Evolutionary conservation across 1,284 basidiomycete genomes (phyloP).

Genomic region (Cryptococcus depauperatus): DNA sequence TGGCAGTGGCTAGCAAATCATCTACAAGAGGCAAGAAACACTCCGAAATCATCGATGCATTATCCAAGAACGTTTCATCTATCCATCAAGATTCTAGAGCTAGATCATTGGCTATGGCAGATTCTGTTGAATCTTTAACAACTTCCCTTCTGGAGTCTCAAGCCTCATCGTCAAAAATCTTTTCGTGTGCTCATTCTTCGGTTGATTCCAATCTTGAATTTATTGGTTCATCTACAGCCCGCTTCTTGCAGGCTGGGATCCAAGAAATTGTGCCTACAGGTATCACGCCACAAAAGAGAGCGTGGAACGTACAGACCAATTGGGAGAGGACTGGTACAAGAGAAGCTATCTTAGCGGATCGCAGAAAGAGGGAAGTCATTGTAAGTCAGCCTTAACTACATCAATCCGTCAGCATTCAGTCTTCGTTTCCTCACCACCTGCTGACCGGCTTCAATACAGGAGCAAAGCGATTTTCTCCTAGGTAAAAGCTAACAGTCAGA

Average conservation of each 20-base stretch:
- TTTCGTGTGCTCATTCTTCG: slow-evolving; percentile 12
- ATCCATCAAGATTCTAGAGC: slow-evolving; percentile 14
- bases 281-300: slow-evolving; percentile 45
- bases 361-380: slow-evolving; percentile 8
- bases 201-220: slow-evolving; percentile 21
- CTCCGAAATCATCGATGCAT: slow-evolving; percentile 4
- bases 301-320: slow-evolving; percentile 32
- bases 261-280: slow-evolving; percentile 46
- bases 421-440: too few species aligned
- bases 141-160: slow-evolving; percentile 24
- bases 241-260: slow-evolving; percentile 35
- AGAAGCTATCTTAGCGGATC: slow-evolving; percentile 28
- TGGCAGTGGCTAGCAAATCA: slow-evolving; percentile 10
- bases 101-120: slow-evolving; percentile 8
- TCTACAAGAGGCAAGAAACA: slow-evolving; percentile 13
- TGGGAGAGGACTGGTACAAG: slow-evolving; percentile 41
- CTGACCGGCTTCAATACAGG: too few species aligned
- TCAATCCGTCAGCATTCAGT: too few species aligned
- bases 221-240: slow-evolving; percentile 27
- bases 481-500: too few species aligned
- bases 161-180: slow-evolving; percentile 15
- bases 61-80: slow-evolving; percentile 8
- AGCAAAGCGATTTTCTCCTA: too few species aligned
- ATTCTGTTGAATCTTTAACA: slow-evolving; percentile 14
- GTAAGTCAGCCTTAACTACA: background rate